Conservation (phyloP, 2,329 filamentous ascomycete species). For the Epichloe sp. region DNA sequence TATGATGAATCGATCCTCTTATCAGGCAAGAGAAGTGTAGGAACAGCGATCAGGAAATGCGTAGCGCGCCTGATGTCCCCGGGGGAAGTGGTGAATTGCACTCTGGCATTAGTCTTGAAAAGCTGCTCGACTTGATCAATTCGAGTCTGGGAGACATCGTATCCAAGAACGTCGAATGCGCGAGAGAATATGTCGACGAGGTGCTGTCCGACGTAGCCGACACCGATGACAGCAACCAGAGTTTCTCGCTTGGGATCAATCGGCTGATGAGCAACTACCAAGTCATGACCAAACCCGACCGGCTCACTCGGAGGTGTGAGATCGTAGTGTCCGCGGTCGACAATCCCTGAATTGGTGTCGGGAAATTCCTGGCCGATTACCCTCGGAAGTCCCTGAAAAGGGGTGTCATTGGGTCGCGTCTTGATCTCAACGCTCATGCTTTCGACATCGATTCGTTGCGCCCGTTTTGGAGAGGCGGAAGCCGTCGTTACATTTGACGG, state of each 20-base stretch:
- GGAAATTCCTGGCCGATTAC: not conserved
- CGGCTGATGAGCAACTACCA: not conserved
- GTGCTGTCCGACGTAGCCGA: conserved; percentile 39
- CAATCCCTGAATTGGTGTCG: conserved; percentile 5
- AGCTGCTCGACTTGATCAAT: conserved; percentile 20
- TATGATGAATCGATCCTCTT: conserved; percentile 34
- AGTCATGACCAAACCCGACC: conserved; percentile 13
- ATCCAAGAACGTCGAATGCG: conserved; percentile 30
- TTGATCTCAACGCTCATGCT: not conserved
- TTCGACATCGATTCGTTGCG: not conserved
- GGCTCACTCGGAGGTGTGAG: conserved; percentile 21
- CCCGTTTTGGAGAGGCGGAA: not conserved
- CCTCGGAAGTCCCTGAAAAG: not conserved
- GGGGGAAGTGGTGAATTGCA: conserved; percentile 27
- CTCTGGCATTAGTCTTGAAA: conserved; percentile 14
- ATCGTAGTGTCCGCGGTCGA: conserved; percentile 17
- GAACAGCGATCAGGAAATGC: conserved; percentile 41
- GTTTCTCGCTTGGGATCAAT: conserved; percentile 13
- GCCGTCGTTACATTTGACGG: not conserved
- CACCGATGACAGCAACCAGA: conserved; percentile 35
- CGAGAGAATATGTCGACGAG: conserved; percentile 31
- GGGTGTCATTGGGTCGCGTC: not conserved
- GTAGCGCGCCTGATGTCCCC: conserved; percentile 28
- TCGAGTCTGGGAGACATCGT: conserved; percentile 31
- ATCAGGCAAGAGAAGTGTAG: conserved; percentile 34